Base-by-base conservation (phyloP, 106 monocot species). In the Dendrobium huoshanense region DNA sequence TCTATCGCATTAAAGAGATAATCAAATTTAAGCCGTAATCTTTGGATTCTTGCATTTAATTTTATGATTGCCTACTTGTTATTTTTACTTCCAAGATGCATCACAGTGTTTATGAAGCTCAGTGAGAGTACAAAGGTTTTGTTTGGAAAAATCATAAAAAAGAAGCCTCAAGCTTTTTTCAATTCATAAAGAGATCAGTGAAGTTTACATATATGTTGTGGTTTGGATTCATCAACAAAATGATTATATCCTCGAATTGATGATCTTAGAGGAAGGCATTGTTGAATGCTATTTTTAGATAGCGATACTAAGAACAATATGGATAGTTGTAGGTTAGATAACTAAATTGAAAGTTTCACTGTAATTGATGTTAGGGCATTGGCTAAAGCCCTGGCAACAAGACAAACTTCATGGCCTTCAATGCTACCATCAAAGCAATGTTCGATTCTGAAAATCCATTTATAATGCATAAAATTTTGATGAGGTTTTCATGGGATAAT, bases 101-200 rank as follows among this genome's bases (percentile, higher is more conserved):
- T 37, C 37, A 37, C 0, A 40, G 15, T 17, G 37, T 75, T 79
- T 29, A 25, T 51, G 11, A 54, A 75, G 3, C 80, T 40, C 7
- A 11, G 41, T 42, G 79, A 22, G 55, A 73, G 51, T 68, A 61
- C 1, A 25, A 44, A n/a, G 27, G 31, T 0, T 2, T 55, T 13
- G 48, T 29, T n/a, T 80, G 37, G 4, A 55, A 13, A 7, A 48
- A 72, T 55, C 56, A 79, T 9, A 72, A 56, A 29, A 43, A 65
- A 43, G 79, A 73, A 5, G 75, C 54, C 24, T 82, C 73, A 73
- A 5, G 75, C 54, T 22, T 77, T 77, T 48, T 83, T 70, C 25
- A 83, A 67, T 18, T 61, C 41, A 43, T 56, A 82, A 40, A 75
- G 1, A 8, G 61, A 24, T 42, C 65, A 58, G 5, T 15, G 9